A percentile compares a stretch with the other conserved stretches of the same genome.
phyloP scores from a whole-genome alignment of 2,329 filamentous ascomycete species.

The Xylaria sp. region DNA sequence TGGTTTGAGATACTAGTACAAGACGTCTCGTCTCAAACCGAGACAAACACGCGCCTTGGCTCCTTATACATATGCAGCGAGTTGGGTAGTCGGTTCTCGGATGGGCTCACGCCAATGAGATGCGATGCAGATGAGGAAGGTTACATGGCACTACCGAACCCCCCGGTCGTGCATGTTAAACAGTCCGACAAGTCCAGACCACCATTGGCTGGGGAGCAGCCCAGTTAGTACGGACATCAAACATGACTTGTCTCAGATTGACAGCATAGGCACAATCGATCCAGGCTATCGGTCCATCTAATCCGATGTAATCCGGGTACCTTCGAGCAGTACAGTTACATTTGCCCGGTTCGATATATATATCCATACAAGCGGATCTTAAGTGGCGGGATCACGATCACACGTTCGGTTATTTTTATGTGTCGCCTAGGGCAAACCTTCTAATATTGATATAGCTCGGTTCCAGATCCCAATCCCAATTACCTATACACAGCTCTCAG shows the following conservation, averaged over 20 bases:
- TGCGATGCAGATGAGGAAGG: conserved; percentile 24
- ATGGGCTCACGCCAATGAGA: neutral
- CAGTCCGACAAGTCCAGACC: conserved; percentile 20
- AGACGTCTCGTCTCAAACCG: conserved; percentile 25
- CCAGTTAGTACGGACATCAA: conserved; percentile 35
- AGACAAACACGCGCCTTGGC: conserved; percentile 11
- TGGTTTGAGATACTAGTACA: conserved; percentile 11
- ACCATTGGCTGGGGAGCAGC: conserved; percentile 31
- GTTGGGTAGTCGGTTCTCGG: neutral
- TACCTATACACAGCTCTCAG: neutral
- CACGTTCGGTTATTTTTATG: conserved; percentile 6
- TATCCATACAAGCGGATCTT: neutral
- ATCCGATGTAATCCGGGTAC: neutral
- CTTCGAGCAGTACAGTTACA: neutral
- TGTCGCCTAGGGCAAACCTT: neutral
- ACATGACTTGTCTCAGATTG: conserved; percentile 37
- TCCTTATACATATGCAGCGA: conserved; percentile 5
- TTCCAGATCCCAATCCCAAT: conserved; percentile 11
- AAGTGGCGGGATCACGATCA: conserved; percentile 13
- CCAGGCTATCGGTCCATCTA: neutral
- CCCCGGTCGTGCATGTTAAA: conserved; percentile 29
- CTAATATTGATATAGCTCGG: conserved; percentile 5
- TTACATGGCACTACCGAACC: conserved; percentile 25
- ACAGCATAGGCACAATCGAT: conserved; percentile 1
- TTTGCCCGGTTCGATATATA: neutral